Base-by-base conservation (phyloP, 192 early-diverging fungal genomes). In the Mortierella claussenii region DNA sequence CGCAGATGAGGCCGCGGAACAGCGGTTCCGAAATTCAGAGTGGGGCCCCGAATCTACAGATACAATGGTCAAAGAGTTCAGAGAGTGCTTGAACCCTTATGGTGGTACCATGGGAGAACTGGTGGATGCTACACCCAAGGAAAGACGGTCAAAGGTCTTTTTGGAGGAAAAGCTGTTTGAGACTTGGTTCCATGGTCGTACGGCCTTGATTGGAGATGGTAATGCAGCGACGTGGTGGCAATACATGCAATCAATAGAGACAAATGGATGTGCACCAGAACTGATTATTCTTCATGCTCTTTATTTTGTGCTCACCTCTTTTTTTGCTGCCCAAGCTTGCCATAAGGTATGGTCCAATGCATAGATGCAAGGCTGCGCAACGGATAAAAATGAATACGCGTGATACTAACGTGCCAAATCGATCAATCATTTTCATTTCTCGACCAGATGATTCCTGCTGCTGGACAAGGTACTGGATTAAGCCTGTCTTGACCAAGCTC, bases 141-240 rank as follows among this genome's bases (percentile, higher is more conserved):
- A 69, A 3, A 12, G 52, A 23, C 64, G 52, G 7, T 74, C 70
- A 1, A 65, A 74, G 44, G 70, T 74, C 30, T 74, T 54, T 46
- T 34, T 74, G 26, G 70, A 74, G 36, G 61, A 74, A 31, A 74
- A 74, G 21, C 20, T 74, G 45, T 74, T 74, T 32, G 49, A 65
- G 30, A 74, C 70, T 11, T 74, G 70, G 70, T 28, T 42, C 18
- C 26, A 59, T 47, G 56, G 70, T 13, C 47, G 70, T 8, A 48
- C 49, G 0, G 70, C 46, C 15, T 34, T 74, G 13, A 36, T 74
- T 45, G 70, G 70, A 26, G 70, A 74, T 59, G 69, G 69, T 73
- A 65, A n/a, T n/a, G n/a, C n/a, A n/a, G n/a, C n/a, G n/a, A n/a
- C n/a, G n/a, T n/a, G n/a, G n/a, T n/a, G n/a, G n/a, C n/a, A n/a